Evolutionary conservation across 2,329 filamentous ascomycete genomes (phyloP).

Genomic region (Tolypocladium ophioglossoides): DNA sequence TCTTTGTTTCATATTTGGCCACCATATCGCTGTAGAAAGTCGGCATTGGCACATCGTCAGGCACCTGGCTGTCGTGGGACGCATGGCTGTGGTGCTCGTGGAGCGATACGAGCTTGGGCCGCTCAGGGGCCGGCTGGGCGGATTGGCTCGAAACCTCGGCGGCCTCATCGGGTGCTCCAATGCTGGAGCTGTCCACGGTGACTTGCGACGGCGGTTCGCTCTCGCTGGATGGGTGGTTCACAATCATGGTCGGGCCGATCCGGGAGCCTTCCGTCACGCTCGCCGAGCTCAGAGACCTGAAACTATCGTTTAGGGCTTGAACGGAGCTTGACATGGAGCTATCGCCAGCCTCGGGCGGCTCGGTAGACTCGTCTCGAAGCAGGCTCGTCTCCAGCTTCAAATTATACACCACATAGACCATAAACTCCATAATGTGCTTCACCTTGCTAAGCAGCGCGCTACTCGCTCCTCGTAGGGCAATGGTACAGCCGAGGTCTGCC

Average conservation of each 20-base stretch:
- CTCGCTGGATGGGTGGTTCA: slow-evolving; percentile 25
- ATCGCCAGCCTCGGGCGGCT: slow-evolving; percentile 58
- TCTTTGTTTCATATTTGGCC: slow-evolving; percentile 82
- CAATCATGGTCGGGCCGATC: slow-evolving; percentile 18
- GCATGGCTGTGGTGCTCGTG: slow-evolving; percentile 33
- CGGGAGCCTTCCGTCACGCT: slow-evolving; percentile 15
- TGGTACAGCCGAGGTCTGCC: slow-evolving; percentile 86
- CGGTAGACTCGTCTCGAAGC: slow-evolving; percentile 84
- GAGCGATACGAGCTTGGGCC: slow-evolving; percentile 20
- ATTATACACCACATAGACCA: slow-evolving; percentile 98
- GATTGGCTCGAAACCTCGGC: slow-evolving; percentile 13
- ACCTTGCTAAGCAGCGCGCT: slow-evolving; percentile 62
- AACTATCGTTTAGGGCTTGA: slow-evolving; percentile 29
- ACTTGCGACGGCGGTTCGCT: slow-evolving; percentile 25
- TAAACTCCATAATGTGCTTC: slow-evolving; percentile 93
- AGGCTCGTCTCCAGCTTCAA: slow-evolving; percentile 90
- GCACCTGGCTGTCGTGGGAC: slow-evolving; percentile 46
- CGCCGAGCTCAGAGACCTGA: slow-evolving; percentile 20
- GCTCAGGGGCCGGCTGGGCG: slow-evolving; percentile 13
- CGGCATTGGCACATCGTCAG: slow-evolving; percentile 73
- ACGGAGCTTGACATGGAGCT: slow-evolving; percentile 27
- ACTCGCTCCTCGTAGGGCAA: slow-evolving; percentile 75
- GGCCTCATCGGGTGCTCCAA: slow-evolving; percentile 16
- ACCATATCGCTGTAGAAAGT: slow-evolving; percentile 95
- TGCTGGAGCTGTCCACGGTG: slow-evolving; percentile 17